Evolutionary conservation across 176 grass and related monocot species (phyloP).

Genomic region (Oryza glumipatula): DNA sequence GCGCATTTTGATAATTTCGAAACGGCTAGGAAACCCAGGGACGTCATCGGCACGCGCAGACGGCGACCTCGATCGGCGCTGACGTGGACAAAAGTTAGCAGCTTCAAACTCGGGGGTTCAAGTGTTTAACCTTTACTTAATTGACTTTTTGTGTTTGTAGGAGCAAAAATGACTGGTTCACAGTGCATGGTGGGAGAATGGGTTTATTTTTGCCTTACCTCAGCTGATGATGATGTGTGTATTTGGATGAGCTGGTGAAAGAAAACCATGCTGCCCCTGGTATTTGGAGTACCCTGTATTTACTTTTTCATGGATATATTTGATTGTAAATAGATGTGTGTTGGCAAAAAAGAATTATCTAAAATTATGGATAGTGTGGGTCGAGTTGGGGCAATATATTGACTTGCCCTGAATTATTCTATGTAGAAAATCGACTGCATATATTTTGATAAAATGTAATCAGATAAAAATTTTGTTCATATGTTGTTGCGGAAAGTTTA

Average conservation of each 20-base stretch:
- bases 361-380: background rate
- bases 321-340: background rate
- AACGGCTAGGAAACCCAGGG: background rate
- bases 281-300: background rate
- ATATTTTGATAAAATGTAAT: background rate
- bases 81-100: background rate
- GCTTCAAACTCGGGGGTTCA: background rate
- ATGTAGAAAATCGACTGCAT: too few relatives aligned
- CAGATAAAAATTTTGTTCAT: background rate
- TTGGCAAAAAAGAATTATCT: background rate
- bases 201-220: background rate
- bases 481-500: background rate
- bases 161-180: background rate
- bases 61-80: conserved; percentile 6
- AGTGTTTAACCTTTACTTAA: background rate
- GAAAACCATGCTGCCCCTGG: background rate
- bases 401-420: background rate
- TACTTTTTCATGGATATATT: background rate
- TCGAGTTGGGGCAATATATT: too few relatives aligned
- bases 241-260: background rate
- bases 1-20: background rate
- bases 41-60: conserved; percentile 49
- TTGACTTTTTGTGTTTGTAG: background rate
- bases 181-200: background rate
- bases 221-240: background rate